phyloP scores from a whole-genome alignment of 2,329 filamentous ascomycete species.

The Dryadomyces quercus-mongolicae region DNA sequence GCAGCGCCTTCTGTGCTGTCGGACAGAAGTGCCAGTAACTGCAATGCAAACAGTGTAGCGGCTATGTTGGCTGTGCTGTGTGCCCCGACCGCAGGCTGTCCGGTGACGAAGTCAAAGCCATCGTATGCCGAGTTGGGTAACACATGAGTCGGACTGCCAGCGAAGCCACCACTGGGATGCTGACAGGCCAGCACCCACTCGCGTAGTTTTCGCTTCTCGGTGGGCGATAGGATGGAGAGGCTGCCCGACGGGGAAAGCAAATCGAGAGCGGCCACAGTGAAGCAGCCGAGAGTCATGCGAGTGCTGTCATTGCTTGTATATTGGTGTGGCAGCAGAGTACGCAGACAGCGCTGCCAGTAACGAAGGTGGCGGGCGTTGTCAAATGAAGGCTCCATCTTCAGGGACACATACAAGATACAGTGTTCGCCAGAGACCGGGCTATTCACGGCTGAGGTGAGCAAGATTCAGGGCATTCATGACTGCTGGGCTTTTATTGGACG shows the following conservation, averaged over 20 bases:
- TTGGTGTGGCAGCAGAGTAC: conserved; percentile 63
- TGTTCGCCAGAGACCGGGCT: no score
- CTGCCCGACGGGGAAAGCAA: conserved; percentile 46
- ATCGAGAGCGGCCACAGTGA: conserved; percentile 77
- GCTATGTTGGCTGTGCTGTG: conserved; percentile 58
- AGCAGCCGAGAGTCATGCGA: conserved; percentile 80
- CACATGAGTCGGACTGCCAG: conserved; percentile 64
- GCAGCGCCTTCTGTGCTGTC: conserved; percentile 5
- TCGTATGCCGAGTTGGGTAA: conserved; percentile 21
- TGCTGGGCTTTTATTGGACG: not conserved
- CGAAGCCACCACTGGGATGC: conserved; percentile 77
- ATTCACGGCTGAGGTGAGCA: no score
- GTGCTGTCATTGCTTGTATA: conserved; percentile 87
- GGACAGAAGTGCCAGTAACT: conserved; percentile 48
- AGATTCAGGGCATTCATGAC: no score
- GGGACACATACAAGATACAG: no score
- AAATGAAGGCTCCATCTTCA: conserved; percentile 23
- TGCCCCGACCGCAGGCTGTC: conserved; percentile 30
- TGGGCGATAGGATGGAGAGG: conserved; percentile 19
- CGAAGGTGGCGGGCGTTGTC: conserved; percentile 62
- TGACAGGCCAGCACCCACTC: conserved; percentile 81
- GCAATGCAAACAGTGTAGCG: conserved; percentile 79
- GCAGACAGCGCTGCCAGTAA: conserved; percentile 87
- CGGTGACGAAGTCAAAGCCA: conserved; percentile 19
- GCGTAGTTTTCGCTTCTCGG: conserved; percentile 34